Percentiles rank a stretch among this genome's conserved stretches.
Evolutionary conservation across 129 eudicot genomes (phyloP).

Genomic region (Ambrosia trifida): DNA sequence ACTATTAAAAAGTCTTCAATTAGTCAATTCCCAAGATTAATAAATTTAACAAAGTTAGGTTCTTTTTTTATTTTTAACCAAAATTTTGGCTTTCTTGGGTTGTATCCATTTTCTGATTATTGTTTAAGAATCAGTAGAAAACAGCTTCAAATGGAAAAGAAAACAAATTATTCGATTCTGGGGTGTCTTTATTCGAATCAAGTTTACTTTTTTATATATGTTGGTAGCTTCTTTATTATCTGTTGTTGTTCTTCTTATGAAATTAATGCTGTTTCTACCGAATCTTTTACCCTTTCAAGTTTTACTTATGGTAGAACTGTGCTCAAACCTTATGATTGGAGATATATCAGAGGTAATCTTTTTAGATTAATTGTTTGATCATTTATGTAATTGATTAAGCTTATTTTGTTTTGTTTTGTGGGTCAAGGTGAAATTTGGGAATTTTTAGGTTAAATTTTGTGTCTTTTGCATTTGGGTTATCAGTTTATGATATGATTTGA

Average conservation of each 20-base stretch:
- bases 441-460: neutral
- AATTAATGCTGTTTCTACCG: slow-evolving; percentile 34
- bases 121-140: slow-evolving; percentile 24
- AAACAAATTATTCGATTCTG: slow-evolving; percentile 40
- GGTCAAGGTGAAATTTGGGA: slow-evolving; percentile 2
- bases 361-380: neutral
- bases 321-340: slow-evolving; percentile 93
- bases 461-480: slow-evolving; percentile 15
- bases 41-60: neutral
- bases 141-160: slow-evolving; percentile 37
- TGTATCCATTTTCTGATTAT: slow-evolving; percentile 21
- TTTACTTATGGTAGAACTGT: slow-evolving; percentile 61
- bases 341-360: slow-evolving; percentile 74
- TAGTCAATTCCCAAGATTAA: neutral
- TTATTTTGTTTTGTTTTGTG: neutral
- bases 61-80: neutral
- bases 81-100: slow-evolving; percentile 7
- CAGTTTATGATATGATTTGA: neutral
- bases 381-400: neutral
- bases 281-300: slow-evolving; percentile 73
- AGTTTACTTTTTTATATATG: slow-evolving; percentile 21
- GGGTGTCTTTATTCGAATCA: slow-evolving; percentile 43
- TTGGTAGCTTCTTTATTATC: slow-evolving; percentile 14
- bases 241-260: slow-evolving; percentile 24
- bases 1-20: neutral